These are phyloP conservation scores for Oropetium thomaeum DNA, from an alignment of 176 grass and related monocot genomes.

Conservation along the genomic window DNA sequence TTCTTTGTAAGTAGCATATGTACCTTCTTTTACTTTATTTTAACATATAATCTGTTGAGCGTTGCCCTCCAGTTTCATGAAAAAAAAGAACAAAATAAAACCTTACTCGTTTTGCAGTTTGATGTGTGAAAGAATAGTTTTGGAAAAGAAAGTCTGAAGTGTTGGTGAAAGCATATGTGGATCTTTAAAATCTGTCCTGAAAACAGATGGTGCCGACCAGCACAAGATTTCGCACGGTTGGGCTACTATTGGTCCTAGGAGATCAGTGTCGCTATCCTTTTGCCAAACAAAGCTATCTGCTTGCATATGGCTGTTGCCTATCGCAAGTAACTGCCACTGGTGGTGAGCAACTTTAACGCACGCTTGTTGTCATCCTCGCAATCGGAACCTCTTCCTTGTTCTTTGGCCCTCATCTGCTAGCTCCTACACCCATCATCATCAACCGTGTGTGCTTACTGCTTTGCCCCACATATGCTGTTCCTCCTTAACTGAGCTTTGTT, in stretches of 20 bases:
- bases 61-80: too few relatives aligned
- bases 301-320: background rate
- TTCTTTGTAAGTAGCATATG: too few relatives aligned
- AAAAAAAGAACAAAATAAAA: too few relatives aligned
- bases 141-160: background rate
- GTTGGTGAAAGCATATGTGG: background rate
- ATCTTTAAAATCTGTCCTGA: constrained; percentile 1
- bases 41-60: too few relatives aligned
- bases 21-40: too few relatives aligned
- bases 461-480: background rate
- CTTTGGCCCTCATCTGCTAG: background rate
- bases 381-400: background rate
- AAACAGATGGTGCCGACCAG: background rate
- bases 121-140: background rate
- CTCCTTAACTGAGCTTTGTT: background rate
- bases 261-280: background rate
- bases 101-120: background rate
- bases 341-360: background rate
- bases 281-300: constrained; percentile 5
- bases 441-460: too few relatives aligned
- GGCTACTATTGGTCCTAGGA: background rate
- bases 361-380: background rate
- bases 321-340: background rate
- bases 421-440: background rate
- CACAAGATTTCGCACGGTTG: background rate